Percentiles rank a stretch among this genome's conserved stretches.
phyloP scores from a whole-genome alignment of 1,284 basidiomycete genomes.

The Wallemia mellicola region DNA sequence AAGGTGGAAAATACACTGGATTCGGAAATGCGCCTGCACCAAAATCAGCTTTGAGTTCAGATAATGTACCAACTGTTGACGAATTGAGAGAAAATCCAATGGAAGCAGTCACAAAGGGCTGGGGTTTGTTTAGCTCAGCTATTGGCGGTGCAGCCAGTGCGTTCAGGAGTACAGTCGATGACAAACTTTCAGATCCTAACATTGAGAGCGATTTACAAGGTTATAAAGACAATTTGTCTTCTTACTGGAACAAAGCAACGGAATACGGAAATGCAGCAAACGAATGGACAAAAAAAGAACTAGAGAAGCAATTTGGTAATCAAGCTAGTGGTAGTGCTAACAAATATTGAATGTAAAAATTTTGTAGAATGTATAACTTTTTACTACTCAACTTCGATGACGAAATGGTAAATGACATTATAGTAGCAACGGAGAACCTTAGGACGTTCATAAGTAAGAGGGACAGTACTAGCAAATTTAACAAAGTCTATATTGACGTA shows the following conservation, averaged over 20 bases:
- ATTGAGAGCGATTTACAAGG: background rate
- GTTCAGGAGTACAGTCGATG: background rate
- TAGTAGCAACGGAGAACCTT: background rate
- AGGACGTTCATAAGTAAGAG: background rate
- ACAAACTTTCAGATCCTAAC: background rate
- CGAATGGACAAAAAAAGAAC: background rate
- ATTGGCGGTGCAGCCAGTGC: background rate
- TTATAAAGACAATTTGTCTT: background rate
- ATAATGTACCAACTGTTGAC: background rate
- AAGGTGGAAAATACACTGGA: background rate
- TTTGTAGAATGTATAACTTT: background rate
- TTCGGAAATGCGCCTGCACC: background rate
- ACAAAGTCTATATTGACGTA: background rate
- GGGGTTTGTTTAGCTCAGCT: background rate
- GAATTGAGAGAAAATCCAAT: background rate
- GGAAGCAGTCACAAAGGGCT: background rate
- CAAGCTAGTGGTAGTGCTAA: background rate
- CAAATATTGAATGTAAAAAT: background rate
- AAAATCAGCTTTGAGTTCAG: background rate
- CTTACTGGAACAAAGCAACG: background rate
- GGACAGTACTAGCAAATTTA: background rate
- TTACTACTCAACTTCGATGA: background rate
- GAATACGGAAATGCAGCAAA: background rate
- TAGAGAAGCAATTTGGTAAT: background rate
- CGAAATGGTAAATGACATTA: background rate